Evolutionary conservation across 1,284 basidiomycete genomes (phyloP).

Genomic region (Cutaneotrichosporon sp.): DNA sequence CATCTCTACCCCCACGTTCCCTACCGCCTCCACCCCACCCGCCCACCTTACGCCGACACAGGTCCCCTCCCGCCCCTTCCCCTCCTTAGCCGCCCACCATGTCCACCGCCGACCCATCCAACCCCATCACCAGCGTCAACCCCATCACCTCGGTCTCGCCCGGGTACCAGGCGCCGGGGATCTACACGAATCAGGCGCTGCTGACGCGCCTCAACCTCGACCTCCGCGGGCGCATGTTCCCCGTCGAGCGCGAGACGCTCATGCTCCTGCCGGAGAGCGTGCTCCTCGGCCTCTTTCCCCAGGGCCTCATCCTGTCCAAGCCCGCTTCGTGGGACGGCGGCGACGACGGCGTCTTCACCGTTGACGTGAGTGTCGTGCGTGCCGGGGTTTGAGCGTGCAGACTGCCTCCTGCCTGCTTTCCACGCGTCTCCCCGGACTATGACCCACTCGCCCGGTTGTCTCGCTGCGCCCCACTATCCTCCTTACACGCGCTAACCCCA

Average conservation of each 20-base stretch:
- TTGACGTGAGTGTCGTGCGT: constrained; percentile 71
- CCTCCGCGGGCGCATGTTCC: constrained; percentile 85
- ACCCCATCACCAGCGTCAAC: constrained; percentile 53
- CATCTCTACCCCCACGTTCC: neutral
- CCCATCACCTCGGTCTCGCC: constrained; percentile 79
- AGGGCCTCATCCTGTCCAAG: constrained; percentile 89
- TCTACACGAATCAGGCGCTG: constrained; percentile 59
- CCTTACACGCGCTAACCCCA: too few species aligned
- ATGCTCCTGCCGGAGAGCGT: constrained; percentile 99
- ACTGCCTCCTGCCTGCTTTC: neutral
- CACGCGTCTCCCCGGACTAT: too few species aligned
- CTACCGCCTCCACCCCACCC: too few species aligned
- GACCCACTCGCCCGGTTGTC: too few species aligned
- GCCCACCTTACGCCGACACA: neutral
- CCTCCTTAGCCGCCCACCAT: constrained; percentile 19
- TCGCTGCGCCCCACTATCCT: too few species aligned
- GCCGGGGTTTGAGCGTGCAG: neutral
- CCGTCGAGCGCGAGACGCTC: constrained; percentile 95
- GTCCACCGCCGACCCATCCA: constrained; percentile 40
- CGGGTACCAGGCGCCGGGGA: constrained; percentile 34
- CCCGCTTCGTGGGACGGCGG: constrained; percentile 73
- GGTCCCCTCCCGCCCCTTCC: neutral
- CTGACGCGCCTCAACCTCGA: constrained; percentile 87
- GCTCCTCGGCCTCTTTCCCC: constrained; percentile 93
- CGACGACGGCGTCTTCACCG: constrained; percentile 90